These are phyloP conservation scores for Protomyces macrosporus DNA, from an alignment of 1,139 yeast species.

Conservation along the genomic window DNA sequence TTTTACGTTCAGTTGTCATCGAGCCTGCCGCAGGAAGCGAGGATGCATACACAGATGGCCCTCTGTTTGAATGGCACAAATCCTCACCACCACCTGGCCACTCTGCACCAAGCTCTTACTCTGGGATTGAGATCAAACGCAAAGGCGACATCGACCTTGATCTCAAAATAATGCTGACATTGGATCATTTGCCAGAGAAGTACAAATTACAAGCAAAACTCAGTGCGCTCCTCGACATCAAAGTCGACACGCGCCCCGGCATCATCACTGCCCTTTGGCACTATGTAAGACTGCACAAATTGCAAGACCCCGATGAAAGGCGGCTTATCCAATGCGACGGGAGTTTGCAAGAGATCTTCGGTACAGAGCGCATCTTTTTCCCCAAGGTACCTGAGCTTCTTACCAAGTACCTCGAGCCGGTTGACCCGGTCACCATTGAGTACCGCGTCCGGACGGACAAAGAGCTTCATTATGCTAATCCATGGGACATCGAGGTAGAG, in stretches of 20 bases:
- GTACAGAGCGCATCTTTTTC: slow-evolving; percentile 50
- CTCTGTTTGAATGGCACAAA: slow-evolving; percentile 66
- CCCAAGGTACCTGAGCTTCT: slow-evolving; percentile 70
- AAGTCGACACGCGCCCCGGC: slow-evolving; percentile 80
- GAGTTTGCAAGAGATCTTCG: slow-evolving; percentile 55
- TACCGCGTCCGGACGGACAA: slow-evolving; percentile 70
- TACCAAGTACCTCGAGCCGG: slow-evolving; percentile 59
- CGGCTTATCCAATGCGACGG: slow-evolving; percentile 64
- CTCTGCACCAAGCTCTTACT: slow-evolving; percentile 52
- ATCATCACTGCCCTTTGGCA: slow-evolving; percentile 83
- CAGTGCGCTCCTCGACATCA: slow-evolving; percentile 54
- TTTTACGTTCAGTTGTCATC: slow-evolving; percentile 75
- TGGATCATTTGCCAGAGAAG: slow-evolving; percentile 64
- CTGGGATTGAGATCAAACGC: slow-evolving; percentile 83
- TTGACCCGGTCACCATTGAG: slow-evolving; percentile 70
- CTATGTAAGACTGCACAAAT: slow-evolving; percentile 69
- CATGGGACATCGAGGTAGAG: slow-evolving; percentile 60
- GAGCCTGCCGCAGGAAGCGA: slow-evolving; percentile 49
- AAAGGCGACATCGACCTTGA: slow-evolving; percentile 63
- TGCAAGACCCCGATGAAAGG: slow-evolving; percentile 54
- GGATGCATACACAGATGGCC: slow-evolving; percentile 41
- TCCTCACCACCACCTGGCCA: slow-evolving; percentile 40
- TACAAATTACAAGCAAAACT: slow-evolving; percentile 61
- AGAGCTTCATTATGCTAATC: background rate
- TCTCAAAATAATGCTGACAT: slow-evolving; percentile 70